Conservation (phyloP, 2,329 filamentous ascomycete species). For the Cercospora berteroae region DNA sequence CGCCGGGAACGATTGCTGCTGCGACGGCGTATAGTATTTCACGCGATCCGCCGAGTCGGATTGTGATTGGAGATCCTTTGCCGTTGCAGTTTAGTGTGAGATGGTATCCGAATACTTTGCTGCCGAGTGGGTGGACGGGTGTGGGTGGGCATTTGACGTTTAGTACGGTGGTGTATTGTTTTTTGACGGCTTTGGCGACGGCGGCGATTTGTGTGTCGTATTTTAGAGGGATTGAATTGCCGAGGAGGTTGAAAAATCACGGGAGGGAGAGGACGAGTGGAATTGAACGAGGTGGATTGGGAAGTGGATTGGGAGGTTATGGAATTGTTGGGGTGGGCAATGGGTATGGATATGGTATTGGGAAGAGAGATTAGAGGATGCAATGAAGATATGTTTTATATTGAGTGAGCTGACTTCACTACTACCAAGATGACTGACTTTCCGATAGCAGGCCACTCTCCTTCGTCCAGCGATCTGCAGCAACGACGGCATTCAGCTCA, state of each 20-base stretch:
- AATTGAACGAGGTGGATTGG: constrained; percentile 40
- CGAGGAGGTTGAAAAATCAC: constrained; percentile 54
- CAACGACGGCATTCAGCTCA: background rate
- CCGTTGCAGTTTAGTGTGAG: constrained; percentile 75
- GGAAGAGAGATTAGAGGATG: constrained; percentile 44
- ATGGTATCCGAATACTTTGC: constrained; percentile 76
- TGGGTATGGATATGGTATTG: constrained; percentile 42
- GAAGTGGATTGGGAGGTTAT: constrained; percentile 40
- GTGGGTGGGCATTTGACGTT: constrained; percentile 53
- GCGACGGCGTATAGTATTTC: constrained; percentile 79
- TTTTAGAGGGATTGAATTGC: constrained; percentile 54
- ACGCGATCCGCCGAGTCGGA: constrained; percentile 58
- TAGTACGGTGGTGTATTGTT: constrained; percentile 51
- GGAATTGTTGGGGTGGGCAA: constrained; percentile 40
- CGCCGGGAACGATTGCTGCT: constrained; percentile 77
- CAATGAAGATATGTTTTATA: background rate
- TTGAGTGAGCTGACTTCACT: background rate
- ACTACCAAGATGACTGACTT: background rate
- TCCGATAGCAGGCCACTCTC: background rate
- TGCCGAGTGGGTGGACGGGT: constrained; percentile 59
- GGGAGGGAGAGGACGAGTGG: constrained; percentile 52
- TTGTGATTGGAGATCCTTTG: constrained; percentile 84
- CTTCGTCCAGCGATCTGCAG: background rate
- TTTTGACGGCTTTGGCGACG: constrained; percentile 48
- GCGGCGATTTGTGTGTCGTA: constrained; percentile 55